A percentile compares a stretch with the other conserved stretches of the same genome.
Evolutionary conservation across 176 grass and related monocot species (phyloP).

Genomic region (Aegilops longissima): DNA sequence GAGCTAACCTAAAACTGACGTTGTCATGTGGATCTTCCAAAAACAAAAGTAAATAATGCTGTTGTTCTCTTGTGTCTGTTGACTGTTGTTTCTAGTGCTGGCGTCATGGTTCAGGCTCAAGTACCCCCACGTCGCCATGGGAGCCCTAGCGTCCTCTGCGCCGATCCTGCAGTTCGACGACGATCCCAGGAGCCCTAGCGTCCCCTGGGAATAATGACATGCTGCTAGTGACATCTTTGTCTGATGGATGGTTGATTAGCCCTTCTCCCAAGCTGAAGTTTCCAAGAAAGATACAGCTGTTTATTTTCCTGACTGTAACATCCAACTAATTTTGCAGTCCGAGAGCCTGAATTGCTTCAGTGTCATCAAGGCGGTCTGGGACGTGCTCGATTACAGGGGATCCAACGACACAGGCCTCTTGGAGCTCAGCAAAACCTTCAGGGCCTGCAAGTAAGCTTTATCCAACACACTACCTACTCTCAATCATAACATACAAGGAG

Average conservation of each 20-base stretch:
- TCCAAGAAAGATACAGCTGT: neutral
- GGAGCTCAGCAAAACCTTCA: constrained; percentile 82
- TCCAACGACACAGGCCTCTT: constrained; percentile 48
- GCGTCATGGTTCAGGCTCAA: constrained; percentile 97
- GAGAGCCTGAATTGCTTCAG: constrained; percentile 89
- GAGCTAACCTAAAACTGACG: neutral
- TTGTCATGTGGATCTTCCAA: neutral
- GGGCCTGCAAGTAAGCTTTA: constrained; percentile 81
- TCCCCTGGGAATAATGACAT: neutral
- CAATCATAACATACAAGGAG: too few relatives aligned
- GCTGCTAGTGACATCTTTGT: constrained; percentile 1
- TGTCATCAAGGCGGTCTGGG: constrained; percentile 84
- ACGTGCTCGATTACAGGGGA: constrained; percentile 53
- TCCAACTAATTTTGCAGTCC: constrained; percentile 50
- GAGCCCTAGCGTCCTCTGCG: constrained; percentile 79
- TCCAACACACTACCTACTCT: neutral
- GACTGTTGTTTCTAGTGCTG: constrained; percentile 52
- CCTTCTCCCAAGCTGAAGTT: neutral
- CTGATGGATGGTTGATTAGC: neutral
- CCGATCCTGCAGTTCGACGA: constrained; percentile 96
- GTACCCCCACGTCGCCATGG: constrained; percentile 90
- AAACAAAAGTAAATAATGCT: neutral
- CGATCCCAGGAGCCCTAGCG: too few relatives aligned
- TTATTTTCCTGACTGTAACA: constrained; percentile 9
- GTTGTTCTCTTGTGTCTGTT: constrained; percentile 13